Conservation (phyloP, 345 rosid species). For the Populus ilicifolia region DNA sequence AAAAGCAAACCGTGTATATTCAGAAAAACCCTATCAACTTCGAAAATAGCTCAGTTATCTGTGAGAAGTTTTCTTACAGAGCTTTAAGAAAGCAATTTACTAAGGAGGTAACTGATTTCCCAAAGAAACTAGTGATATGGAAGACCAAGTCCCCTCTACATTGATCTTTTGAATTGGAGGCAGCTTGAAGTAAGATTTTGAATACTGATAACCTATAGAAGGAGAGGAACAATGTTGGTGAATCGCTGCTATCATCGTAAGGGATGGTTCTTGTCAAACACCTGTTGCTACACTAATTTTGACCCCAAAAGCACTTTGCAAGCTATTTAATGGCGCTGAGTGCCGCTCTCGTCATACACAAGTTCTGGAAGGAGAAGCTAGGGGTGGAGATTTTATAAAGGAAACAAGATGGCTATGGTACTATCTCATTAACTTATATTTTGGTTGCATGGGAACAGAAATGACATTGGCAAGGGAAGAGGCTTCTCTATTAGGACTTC, state of each 20-base stretch:
- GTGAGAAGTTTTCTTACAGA: not conserved
- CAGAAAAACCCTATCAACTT: not conserved
- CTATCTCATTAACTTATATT: not conserved
- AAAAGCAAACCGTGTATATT: not conserved
- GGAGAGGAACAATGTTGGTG: not conserved
- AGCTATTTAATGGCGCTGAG: not conserved
- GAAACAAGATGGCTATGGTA: not conserved
- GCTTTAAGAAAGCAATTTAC: not conserved
- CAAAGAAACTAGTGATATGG: not conserved
- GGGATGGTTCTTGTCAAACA: not conserved
- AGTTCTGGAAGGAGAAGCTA: not conserved
- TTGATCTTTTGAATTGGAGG: not conserved
- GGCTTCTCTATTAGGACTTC: not conserved
- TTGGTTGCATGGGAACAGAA: not conserved
- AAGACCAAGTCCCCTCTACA: not conserved
- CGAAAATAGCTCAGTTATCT: not conserved
- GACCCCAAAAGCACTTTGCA: not conserved
- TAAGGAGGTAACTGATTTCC: not conserved
- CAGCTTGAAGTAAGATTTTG: not conserved
- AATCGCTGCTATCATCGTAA: not conserved
- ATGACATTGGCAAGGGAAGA: not conserved
- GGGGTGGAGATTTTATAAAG: no score
- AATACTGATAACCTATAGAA: not conserved
- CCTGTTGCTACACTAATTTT: not conserved
- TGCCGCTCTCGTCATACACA: not conserved